Base-by-base conservation (phyloP, 164 flowering plant species). In the Cinnamomum chago region DNA sequence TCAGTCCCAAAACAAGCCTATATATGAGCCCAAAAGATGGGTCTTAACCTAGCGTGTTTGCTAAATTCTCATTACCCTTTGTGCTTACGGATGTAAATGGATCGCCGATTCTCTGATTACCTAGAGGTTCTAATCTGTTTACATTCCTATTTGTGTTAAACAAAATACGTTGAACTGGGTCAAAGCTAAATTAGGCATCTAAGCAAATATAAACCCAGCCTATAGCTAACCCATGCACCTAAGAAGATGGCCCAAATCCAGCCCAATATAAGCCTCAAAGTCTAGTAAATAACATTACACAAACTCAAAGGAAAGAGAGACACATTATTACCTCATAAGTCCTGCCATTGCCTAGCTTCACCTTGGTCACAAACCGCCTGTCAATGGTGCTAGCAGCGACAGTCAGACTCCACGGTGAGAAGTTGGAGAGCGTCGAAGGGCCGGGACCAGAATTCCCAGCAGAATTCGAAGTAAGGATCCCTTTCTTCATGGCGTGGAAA, bases 321-420 rank as follows among this genome's bases (percentile, higher is more conserved):
- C 25, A 67, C 14, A 60, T 20, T 52, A 70, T 85, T 24, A 87
- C 92, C 86, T 85, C 75, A 70, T 73, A 83, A 67, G 58, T 70
- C 23, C 69, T 62, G 6, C 75, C 81, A 75, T 90, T 83, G 3
- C 93, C 93, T 73, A 88, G 50, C 65, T n/a, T 2, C 27, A 87
- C 81, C n/a, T 70, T 30, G 15, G 86, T 77, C 2, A 79, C 58
- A 62, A 90, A 88, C 65, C 76, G 79, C 58, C 90, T 80, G 23
- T 90, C 90, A 7, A 82, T 84, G 72, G 80, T 83, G 77, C 92
- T 89, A 55, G 92, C 94, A 72, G 87, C 92, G 27, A 89, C 92
- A 0, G 87, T 67, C 6, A 91, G 80, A 27, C 75, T 58, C 93
- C 93, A 91, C 0, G 93, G 93, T 0, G 90, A 58, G 11, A 75